Base-by-base conservation (phyloP, 2,329 filamentous ascomycete species). In the Golovinomyces cichoracearum region DNA sequence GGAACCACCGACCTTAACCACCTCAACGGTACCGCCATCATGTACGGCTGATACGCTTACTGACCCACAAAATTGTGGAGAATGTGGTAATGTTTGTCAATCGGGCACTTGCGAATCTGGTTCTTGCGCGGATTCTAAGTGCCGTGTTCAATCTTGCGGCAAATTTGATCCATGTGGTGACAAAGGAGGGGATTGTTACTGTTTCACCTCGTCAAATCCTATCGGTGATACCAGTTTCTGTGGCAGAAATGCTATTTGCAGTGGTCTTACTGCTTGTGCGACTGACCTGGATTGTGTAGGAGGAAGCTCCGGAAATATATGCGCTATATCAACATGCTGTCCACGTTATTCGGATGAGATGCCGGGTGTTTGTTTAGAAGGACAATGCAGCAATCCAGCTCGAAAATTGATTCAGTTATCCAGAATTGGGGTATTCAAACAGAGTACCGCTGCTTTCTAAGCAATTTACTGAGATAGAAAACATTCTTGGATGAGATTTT, bases 291-390 rank as follows among this genome's bases (percentile, higher is more conserved):
- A 57, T 40, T 57, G 56, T 45, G 33, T 15, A 5, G 21, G 3
- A 10, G 25, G 17, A 7, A 52, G 50, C 15, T 47, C 48, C 1
- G 53, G 53, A 2, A 53, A 49, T 40, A 51, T 54, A 10, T 57
- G 56, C 46, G 56, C 53, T 0, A 31, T 56, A 9, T 49, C 53
- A 15, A 55, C 54, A 15, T 57, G 56, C 38, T 57, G 55, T 49
- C 42, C 44, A n/a, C 40, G 25, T 9, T n/a, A 19, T n/a, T 51
- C 49, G 12, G 23, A 29, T 22, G 48, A 49, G 31, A n/a, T 40
- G 15, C 51, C 51, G 13, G 51, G 53, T 27, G 50, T 55, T 17
- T 57, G 54, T 48, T 44, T 57, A 6, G 37, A 31, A 31, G 50
- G 51, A 9, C 12, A 42, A 2, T 57, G 55, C 49, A 48, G 49